phyloP scores from a whole-genome alignment of 805 yeast species.

The Candida sithepensis region DNA sequence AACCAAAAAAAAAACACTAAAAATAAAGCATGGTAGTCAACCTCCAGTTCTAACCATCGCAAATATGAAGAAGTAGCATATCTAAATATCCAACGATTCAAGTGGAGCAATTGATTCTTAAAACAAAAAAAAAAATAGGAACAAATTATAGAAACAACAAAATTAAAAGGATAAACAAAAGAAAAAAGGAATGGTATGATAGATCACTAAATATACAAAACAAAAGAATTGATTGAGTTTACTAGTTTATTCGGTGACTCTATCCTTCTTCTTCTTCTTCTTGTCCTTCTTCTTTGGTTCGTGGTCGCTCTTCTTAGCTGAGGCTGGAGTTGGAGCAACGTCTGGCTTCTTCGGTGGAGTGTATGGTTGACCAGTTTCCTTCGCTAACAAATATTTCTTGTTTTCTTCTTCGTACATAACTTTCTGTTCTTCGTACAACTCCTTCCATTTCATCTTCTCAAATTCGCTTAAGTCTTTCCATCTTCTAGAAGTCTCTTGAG shows the following conservation, averaged over 20 bases:
- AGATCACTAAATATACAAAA: background rate
- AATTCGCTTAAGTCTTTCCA: conserved; percentile 73
- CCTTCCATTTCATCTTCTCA: conserved; percentile 72
- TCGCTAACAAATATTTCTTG: conserved; percentile 27
- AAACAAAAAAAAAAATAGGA: background rate
- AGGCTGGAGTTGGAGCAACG: conserved; percentile 19
- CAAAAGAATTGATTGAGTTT: background rate
- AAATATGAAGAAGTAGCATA: background rate
- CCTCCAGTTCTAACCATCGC: background rate
- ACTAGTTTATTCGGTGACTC: conserved; percentile 18
- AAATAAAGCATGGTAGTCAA: background rate
- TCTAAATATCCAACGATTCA: background rate
- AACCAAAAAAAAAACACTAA: background rate
- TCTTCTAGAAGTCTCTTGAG: conserved; percentile 70
- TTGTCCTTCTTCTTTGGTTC: conserved; percentile 49
- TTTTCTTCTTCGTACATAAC: conserved; percentile 31
- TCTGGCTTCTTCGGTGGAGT: conserved; percentile 27
- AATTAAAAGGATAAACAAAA: background rate
- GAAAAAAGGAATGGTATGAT: conserved; percentile 2
- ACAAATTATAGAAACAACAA: background rate
- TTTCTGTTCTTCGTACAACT: conserved; percentile 47
- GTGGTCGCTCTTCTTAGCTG: conserved; percentile 25
- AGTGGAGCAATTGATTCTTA: background rate
- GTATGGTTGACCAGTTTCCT: conserved; percentile 27
- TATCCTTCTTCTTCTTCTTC: conserved; percentile 47